Percentiles rank a stretch among this genome's conserved stretches.
Conservation (phyloP, 441 rosid species). For the Populus hybrid region DNA sequence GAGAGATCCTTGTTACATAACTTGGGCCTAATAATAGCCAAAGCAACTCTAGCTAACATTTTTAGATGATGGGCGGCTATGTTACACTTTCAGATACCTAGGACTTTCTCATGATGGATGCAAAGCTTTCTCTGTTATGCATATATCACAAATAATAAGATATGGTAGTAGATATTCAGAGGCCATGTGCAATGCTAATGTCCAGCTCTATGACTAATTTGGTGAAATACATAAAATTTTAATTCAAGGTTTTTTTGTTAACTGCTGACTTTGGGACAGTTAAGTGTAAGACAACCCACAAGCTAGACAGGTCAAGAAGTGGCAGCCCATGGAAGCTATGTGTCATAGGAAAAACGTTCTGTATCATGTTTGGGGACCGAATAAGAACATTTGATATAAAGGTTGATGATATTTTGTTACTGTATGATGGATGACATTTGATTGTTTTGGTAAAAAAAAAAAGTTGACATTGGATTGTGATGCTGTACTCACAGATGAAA, state of each 20-base stretch:
- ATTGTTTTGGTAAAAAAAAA: no score
- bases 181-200: neutral
- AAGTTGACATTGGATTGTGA: neutral
- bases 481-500: neutral
- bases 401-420: neutral
- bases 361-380: neutral
- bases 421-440: neutral
- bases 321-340: neutral
- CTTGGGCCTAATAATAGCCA: no score
- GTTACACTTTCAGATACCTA: neutral
- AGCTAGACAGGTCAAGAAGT: neutral
- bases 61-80: neutral
- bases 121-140: constrained; percentile 4
- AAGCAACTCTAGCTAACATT: no score
- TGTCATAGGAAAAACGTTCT: neutral
- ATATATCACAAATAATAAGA: neutral
- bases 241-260: neutral
- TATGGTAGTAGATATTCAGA: neutral
- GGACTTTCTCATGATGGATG: constrained; percentile 6
- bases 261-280: neutral
- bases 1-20: neutral
- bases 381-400: neutral
- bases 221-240: neutral
- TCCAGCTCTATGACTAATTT: neutral
- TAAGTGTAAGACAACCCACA: neutral